These are phyloP conservation scores for Globisporangium splendens DNA, from an alignment of 352 stramenopile species.

Conservation along the genomic window DNA sequence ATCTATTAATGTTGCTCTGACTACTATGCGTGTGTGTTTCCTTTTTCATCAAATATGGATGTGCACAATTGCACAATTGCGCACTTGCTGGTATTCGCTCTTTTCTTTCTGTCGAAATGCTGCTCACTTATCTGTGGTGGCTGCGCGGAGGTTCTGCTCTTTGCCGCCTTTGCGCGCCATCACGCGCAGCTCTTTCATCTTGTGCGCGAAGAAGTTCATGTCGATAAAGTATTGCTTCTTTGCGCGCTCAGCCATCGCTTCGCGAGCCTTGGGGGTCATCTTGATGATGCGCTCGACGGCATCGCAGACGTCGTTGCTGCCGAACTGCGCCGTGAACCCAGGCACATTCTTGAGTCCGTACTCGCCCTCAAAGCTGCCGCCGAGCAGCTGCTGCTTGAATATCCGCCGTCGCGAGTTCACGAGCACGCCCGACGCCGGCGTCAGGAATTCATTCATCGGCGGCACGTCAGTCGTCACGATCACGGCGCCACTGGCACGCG, in stretches of 20 bases:
- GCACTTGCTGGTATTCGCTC: too few species aligned
- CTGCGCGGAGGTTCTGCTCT: slow-evolving; percentile 5
- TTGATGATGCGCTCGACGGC: slow-evolving; percentile 48
- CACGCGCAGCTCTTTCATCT: slow-evolving; percentile 49
- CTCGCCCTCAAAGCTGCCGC: slow-evolving; percentile 40
- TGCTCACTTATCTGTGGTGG: not conserved
- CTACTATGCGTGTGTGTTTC: too few species aligned
- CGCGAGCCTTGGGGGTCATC: slow-evolving; percentile 40
- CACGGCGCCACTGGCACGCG: slow-evolving; percentile 32
- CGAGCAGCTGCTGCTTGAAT: slow-evolving; percentile 44
- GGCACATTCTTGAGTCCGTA: slow-evolving; percentile 45
- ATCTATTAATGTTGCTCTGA: too few species aligned
- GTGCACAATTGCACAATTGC: too few species aligned
- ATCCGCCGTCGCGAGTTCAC: slow-evolving; percentile 24
- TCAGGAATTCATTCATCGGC: slow-evolving; percentile 65
- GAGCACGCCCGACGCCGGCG: slow-evolving; percentile 32
- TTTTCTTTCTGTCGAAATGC: too few species aligned
- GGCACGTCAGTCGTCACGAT: slow-evolving; percentile 49
- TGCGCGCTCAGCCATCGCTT: slow-evolving; percentile 35
- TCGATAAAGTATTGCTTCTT: slow-evolving; percentile 63
- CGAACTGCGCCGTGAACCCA: slow-evolving; percentile 37
- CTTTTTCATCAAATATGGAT: too few species aligned
- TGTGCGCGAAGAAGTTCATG: slow-evolving; percentile 55
- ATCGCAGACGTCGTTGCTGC: slow-evolving; percentile 36
- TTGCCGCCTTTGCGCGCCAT: slow-evolving; percentile 21